Conservation (phyloP, 2,329 filamentous ascomycete species). For the Knufia petricola region DNA sequence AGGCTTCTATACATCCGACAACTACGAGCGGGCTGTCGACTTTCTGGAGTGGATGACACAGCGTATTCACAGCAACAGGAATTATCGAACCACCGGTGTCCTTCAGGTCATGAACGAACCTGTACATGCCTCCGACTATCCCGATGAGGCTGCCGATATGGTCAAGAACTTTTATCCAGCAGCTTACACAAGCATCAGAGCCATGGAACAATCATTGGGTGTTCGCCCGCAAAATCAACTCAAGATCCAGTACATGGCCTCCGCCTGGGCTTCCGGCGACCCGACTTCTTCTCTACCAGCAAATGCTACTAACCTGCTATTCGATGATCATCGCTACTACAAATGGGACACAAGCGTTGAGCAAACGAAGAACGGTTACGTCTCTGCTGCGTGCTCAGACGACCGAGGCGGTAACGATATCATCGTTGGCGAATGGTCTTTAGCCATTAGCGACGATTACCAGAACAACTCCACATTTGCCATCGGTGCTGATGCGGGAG, state of each 20-base stretch:
- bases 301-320: not conserved
- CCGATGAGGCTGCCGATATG: conserved; percentile 28
- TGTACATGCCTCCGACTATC: conserved; percentile 11
- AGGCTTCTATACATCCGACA: conserved; percentile 45
- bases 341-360: conserved; percentile 2
- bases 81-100: conserved; percentile 45
- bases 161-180: conserved; percentile 37
- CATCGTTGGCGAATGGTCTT: not conserved
- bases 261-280: conserved; percentile 4
- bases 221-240: not conserved
- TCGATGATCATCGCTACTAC: conserved; percentile 9
- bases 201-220: not conserved
- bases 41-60: conserved; percentile 45
- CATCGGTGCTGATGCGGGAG: not conserved
- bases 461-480: not conserved
- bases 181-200: conserved; percentile 4
- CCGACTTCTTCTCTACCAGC: not conserved
- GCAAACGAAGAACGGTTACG: not conserved
- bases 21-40: conserved; percentile 43
- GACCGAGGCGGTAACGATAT: not conserved
- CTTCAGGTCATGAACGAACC: conserved; percentile 48
- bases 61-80: conserved; percentile 37
- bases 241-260: conserved; percentile 6
- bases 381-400: not conserved
- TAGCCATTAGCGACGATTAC: not conserved